These are phyloP conservation scores for Wickerhamiella galacta DNA, from an alignment of 805 yeast genomes.

Conservation along the genomic window DNA sequence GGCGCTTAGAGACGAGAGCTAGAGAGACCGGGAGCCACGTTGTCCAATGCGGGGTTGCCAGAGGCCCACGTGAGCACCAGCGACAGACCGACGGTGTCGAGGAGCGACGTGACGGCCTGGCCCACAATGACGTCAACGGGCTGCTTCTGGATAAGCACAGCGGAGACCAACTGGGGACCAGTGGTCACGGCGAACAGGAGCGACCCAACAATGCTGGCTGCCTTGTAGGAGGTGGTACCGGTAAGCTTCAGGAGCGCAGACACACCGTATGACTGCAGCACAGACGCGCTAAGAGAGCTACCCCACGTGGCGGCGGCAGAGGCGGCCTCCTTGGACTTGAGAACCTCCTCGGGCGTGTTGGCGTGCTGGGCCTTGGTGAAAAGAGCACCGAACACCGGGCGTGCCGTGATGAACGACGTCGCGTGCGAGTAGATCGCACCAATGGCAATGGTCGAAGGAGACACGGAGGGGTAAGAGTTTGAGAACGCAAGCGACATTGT, in stretches of 20 bases:
- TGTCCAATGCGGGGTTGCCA: constrained; percentile 7
- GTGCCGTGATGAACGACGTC: constrained; percentile 20
- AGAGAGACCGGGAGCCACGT: background rate
- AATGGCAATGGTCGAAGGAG: constrained; percentile 22
- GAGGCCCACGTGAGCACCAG: constrained; percentile 22
- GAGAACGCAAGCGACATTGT: constrained; percentile 13
- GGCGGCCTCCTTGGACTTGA: constrained; percentile 24
- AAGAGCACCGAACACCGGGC: constrained; percentile 27
- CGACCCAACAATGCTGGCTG: constrained; percentile 25
- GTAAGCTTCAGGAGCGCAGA: constrained; percentile 25
- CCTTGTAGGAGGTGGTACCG: constrained; percentile 24
- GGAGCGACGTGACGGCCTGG: constrained; percentile 19
- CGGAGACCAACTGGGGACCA: constrained; percentile 22
- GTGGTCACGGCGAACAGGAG: constrained; percentile 24
- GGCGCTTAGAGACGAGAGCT: too few relatives aligned
- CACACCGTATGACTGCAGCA: constrained; percentile 27
- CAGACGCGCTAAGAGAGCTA: constrained; percentile 22
- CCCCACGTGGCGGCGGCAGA: constrained; percentile 22
- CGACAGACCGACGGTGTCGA: constrained; percentile 28
- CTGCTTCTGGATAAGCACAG: constrained; percentile 22
- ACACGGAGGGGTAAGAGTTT: constrained; percentile 14
- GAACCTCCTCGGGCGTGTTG: constrained; percentile 21
- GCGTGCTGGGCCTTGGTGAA: constrained; percentile 22
- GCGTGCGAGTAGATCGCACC: constrained; percentile 26
- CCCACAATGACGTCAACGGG: constrained; percentile 22